Conservation (phyloP, 202 grass and related monocot species). For the Eragrostis tef region DNA sequence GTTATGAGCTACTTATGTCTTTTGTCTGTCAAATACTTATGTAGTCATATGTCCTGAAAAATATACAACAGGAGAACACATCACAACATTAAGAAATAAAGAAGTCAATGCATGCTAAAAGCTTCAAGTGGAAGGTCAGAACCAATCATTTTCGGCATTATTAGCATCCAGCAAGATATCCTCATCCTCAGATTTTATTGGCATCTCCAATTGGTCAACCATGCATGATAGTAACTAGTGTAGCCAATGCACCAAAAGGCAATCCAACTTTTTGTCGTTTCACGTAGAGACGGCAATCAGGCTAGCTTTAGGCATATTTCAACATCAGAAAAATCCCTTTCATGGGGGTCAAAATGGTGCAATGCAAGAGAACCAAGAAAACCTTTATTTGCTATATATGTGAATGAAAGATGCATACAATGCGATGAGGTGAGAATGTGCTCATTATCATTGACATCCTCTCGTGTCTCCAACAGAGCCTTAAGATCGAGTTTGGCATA, state of each 20-base stretch:
- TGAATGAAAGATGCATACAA: conserved; percentile 3
- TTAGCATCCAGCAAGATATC: not conserved
- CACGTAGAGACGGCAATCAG: not conserved
- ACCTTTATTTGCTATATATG: conserved; percentile 2
- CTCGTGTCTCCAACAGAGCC: conserved; percentile 14
- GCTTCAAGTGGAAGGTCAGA: not conserved
- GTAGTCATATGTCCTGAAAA: too few relatives aligned
- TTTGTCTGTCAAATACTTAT: too few relatives aligned
- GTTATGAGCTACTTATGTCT: too few relatives aligned
- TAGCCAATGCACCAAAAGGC: not conserved
- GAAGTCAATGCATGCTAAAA: too few relatives aligned
- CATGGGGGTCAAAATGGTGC: not conserved
- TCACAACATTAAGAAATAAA: too few relatives aligned
- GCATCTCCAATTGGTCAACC: conserved; percentile 27
- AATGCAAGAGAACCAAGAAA: not conserved
- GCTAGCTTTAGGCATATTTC: conserved; percentile 32
- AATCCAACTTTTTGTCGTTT: not conserved
- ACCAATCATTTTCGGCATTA: not conserved
- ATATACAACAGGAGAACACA: too few relatives aligned
- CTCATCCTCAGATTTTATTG: not conserved
- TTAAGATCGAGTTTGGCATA: conserved; percentile 26
- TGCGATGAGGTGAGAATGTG: conserved; percentile 3
- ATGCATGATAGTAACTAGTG: conserved; percentile 16
- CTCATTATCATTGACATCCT: conserved; percentile 37
- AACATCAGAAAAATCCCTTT: conserved; percentile 19